These are phyloP conservation scores for Schizochytrium sp. DNA, from an alignment of 108 stramenopile species.

Conservation along the genomic window DNA sequence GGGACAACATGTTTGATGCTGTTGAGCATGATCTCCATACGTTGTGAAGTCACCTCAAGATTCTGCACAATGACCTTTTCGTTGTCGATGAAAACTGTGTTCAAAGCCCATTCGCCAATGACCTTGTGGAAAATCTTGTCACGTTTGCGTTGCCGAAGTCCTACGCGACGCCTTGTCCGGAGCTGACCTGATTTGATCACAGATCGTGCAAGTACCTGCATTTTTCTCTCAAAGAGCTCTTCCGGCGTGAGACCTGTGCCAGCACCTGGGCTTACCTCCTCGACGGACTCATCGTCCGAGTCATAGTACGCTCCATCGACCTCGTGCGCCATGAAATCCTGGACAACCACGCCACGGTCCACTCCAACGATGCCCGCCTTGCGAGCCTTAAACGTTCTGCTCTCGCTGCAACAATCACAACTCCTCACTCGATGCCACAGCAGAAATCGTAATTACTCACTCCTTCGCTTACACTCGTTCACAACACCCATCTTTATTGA, in stretches of 20 bases:
- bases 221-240: slow-evolving; percentile 16
- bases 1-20: slow-evolving; percentile 46
- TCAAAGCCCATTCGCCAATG: slow-evolving; percentile 57
- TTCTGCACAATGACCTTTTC: slow-evolving; percentile 58
- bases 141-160: slow-evolving; percentile 51
- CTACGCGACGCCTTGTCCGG: slow-evolving; percentile 51
- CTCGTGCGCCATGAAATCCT: background rate
- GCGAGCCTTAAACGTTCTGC: too few species aligned
- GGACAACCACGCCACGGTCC: too few species aligned
- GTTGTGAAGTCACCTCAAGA: slow-evolving; percentile 10
- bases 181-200: slow-evolving; percentile 53
- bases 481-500: too few species aligned
- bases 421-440: too few species aligned
- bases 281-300: slow-evolving; percentile 18
- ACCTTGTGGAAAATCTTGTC: slow-evolving; percentile 59
- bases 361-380: too few species aligned
- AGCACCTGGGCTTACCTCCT: background rate
- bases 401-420: too few species aligned
- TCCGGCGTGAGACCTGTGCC: slow-evolving; percentile 8
- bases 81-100: slow-evolving; percentile 58
- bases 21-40: slow-evolving; percentile 26
- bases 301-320: background rate
- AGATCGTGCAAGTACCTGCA: slow-evolving; percentile 35
- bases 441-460: too few species aligned
- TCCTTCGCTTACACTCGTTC: too few species aligned